Percentiles rank a stretch among this genome's conserved stretches.
Evolutionary conservation across 768 basidiomycete species (phyloP).

Genomic region (Naganishia vishniacii): DNA sequence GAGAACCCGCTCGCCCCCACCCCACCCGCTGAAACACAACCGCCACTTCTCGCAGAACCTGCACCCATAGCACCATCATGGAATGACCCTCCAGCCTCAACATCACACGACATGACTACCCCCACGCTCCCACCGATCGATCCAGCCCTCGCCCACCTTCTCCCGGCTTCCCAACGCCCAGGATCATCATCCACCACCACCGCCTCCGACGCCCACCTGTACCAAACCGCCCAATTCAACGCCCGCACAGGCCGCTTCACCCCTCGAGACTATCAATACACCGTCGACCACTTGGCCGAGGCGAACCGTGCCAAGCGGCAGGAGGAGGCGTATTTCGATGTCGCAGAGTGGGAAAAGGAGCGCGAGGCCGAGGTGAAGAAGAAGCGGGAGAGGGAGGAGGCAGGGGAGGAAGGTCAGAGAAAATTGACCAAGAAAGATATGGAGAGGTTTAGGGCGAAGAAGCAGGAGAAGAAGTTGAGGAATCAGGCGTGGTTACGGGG

Average conservation of each 20-base stretch:
- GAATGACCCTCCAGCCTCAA: slow-evolving; percentile 8
- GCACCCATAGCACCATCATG: background rate
- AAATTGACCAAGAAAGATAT: slow-evolving; percentile 47
- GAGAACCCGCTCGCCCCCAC: slow-evolving; percentile 42
- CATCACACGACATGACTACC: background rate
- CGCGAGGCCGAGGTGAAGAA: slow-evolving; percentile 34
- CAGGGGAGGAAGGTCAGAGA: slow-evolving; percentile 14
- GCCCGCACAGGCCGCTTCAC: slow-evolving; percentile 46
- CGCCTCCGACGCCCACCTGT: slow-evolving; percentile 9
- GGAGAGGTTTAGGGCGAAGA: slow-evolving; percentile 45
- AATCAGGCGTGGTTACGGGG: slow-evolving; percentile 45
- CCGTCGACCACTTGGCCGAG: slow-evolving; percentile 42
- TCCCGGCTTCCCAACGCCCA: slow-evolving; percentile 32
- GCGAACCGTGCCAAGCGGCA: slow-evolving; percentile 43
- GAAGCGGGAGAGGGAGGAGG: slow-evolving; percentile 26
- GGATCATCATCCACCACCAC: background rate
- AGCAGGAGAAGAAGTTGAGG: slow-evolving; percentile 38
- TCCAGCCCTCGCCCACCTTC: slow-evolving; percentile 40
- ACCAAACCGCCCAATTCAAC: slow-evolving; percentile 43
- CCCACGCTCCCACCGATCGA: slow-evolving; percentile 34
- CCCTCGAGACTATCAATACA: slow-evolving; percentile 35
- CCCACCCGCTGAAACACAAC: slow-evolving; percentile 11
- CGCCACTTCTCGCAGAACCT: slow-evolving; percentile 25
- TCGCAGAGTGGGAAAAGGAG: slow-evolving; percentile 44
- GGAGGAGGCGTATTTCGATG: slow-evolving; percentile 45